phyloP scores from a whole-genome alignment of 1,284 basidiomycete species.

The Mycena sp. region DNA sequence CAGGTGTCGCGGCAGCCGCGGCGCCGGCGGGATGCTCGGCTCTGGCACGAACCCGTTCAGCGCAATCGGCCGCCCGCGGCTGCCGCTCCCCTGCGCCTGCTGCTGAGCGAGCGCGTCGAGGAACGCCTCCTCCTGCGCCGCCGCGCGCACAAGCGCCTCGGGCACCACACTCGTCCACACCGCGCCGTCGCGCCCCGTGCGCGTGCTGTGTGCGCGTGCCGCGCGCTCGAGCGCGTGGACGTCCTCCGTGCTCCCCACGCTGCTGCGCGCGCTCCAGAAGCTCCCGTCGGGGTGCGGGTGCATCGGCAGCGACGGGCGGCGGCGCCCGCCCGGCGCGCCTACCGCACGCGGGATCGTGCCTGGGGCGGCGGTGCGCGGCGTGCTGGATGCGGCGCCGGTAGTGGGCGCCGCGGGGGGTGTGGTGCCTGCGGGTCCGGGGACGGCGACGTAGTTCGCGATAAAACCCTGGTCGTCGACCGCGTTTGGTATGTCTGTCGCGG shows the following conservation, averaged over 20 bases:
- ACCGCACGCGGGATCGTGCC: slow-evolving; percentile 22
- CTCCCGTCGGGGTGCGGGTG: slow-evolving; percentile 25
- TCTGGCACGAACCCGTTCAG: slow-evolving; percentile 61
- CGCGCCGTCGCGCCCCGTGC: slow-evolving; percentile 40
- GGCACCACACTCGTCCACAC: slow-evolving; percentile 85
- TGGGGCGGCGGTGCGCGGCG: slow-evolving; percentile 27
- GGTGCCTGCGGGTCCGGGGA: slow-evolving; percentile 37
- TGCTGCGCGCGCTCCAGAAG: slow-evolving; percentile 29
- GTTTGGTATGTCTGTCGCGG: slow-evolving; percentile 65
- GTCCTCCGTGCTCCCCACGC: slow-evolving; percentile 25
- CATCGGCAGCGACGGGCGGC: slow-evolving; percentile 18
- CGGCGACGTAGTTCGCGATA: slow-evolving; percentile 93
- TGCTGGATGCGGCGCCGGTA: slow-evolving; percentile 23
- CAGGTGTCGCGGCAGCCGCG: slow-evolving; percentile 88
- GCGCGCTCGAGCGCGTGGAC: slow-evolving; percentile 25
- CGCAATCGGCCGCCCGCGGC: slow-evolving; percentile 26
- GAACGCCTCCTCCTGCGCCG: slow-evolving; percentile 85
- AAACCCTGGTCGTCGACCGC: slow-evolving; percentile 92
- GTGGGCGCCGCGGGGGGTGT: background rate
- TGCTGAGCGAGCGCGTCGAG: slow-evolving; percentile 53
- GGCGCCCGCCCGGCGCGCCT: background rate
- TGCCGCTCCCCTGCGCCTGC: slow-evolving; percentile 20
- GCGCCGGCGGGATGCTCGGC: slow-evolving; percentile 85
- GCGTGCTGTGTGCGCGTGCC: slow-evolving; percentile 29
- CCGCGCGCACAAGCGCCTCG: slow-evolving; percentile 77